These are phyloP conservation scores for Dendrobium huoshanense DNA, from an alignment of 106 monocot species.

Conservation along the genomic window DNA sequence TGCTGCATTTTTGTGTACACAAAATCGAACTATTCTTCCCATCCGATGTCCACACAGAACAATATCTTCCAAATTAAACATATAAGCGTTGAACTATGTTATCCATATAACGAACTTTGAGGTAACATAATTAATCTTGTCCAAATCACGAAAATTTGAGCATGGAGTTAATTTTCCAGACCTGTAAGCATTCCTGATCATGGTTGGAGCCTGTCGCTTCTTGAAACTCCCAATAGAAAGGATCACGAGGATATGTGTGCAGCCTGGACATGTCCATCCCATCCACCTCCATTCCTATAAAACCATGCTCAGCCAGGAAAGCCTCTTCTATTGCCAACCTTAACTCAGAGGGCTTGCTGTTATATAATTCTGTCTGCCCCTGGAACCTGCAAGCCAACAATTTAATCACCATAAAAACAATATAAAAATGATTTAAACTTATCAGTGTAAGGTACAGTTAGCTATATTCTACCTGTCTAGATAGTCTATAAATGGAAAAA, in stretches of 20 bases:
- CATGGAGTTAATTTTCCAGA: neutral
- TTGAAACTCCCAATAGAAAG: conserved; percentile 8
- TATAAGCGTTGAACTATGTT: too few relatives aligned
- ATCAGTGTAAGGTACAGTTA: too few relatives aligned
- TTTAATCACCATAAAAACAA: neutral
- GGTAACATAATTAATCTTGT: too few relatives aligned
- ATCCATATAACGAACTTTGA: too few relatives aligned
- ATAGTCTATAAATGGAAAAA: conserved; percentile 75
- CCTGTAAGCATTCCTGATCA: conserved; percentile 60
- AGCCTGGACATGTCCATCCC: conserved; percentile 4
- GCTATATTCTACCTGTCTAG: conserved; percentile 54
- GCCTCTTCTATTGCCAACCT: conserved; percentile 82
- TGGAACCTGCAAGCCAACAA: conserved; percentile 52
- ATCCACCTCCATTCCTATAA: conserved; percentile 31
- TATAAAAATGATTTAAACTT: neutral
- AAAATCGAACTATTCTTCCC: too few relatives aligned
- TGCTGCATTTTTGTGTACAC: too few relatives aligned
- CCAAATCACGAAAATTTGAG: too few relatives aligned
- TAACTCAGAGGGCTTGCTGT: conserved; percentile 54
- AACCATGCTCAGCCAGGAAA: conserved; percentile 86
- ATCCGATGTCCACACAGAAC: too few relatives aligned
- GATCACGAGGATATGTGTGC: neutral
- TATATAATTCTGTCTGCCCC: conserved; percentile 71
- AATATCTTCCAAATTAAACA: too few relatives aligned
- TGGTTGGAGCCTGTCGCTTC: conserved; percentile 71